These are phyloP conservation scores for Pyrenula massariospora DNA, from an alignment of 495 filamentous ascomycete genomes.

Conservation along the genomic window DNA sequence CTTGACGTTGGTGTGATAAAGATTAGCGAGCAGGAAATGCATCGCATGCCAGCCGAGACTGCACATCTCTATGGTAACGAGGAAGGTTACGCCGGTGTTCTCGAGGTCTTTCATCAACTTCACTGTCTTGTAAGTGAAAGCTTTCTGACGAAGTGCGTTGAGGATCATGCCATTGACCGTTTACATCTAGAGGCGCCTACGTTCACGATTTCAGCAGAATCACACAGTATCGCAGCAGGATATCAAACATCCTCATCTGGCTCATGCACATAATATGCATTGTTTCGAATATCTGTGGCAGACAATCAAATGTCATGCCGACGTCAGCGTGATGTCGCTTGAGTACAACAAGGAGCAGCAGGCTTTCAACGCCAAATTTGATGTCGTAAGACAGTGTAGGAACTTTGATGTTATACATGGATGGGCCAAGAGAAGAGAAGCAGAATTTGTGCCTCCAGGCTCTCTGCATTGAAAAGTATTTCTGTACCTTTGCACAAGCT, in stretches of 20 bases:
- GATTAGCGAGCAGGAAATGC: conserved; percentile 1
- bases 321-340: not conserved
- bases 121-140: not conserved
- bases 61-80: conserved; percentile 1
- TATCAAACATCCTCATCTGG: not conserved
- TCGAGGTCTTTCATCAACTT: conserved; percentile 3
- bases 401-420: conserved; percentile 3
- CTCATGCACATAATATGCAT: conserved; percentile 1
- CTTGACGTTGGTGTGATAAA: conserved; percentile 3
- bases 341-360: not conserved
- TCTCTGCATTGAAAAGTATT: too few species aligned
- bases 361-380: conserved; percentile 3
- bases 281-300: conserved; percentile 4
- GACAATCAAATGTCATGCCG: conserved; percentile 3
- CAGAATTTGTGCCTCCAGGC: not conserved
- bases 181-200: conserved; percentile 1
- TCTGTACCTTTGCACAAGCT: too few species aligned
- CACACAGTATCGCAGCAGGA: conserved; percentile 1
- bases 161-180: too few species aligned
- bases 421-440: conserved; percentile 1
- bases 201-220: conserved; percentile 1
- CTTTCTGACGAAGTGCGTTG: too few species aligned
- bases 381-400: conserved; percentile 1
- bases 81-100: conserved; percentile 1
- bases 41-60: conserved; percentile 1